phyloP scores from a whole-genome alignment of 176 grass and related monocot species.

The Avena insularis region DNA sequence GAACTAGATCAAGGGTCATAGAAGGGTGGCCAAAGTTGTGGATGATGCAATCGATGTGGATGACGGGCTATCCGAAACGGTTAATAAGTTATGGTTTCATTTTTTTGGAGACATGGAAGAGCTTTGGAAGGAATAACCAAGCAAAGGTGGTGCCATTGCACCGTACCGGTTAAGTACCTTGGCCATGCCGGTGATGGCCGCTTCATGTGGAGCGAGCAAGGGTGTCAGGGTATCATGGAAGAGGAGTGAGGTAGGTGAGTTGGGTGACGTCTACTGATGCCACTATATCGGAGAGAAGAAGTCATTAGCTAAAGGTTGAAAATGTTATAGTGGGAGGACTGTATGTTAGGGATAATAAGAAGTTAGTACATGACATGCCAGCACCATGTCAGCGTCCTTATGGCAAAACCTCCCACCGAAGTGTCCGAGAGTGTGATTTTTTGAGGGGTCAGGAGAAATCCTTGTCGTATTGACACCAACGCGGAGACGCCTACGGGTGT shows the following conservation, averaged over 20 bases:
- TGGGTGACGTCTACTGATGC: too few relatives aligned
- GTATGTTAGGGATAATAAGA: too few relatives aligned
- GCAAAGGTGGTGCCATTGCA: not conserved
- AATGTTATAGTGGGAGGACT: too few relatives aligned
- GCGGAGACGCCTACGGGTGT: too few relatives aligned
- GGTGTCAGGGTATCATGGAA: not conserved
- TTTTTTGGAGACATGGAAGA: not conserved
- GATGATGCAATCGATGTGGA: not conserved
- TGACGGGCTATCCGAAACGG: not conserved
- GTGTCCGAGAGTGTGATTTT: too few relatives aligned
- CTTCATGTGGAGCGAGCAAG: not conserved
- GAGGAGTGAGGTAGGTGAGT: too few relatives aligned
- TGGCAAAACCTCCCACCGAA: not conserved
- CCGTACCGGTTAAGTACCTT: not conserved
- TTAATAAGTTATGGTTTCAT: not conserved
- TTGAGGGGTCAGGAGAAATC: too few relatives aligned
- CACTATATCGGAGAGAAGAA: too few relatives aligned
- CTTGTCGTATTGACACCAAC: too few relatives aligned
- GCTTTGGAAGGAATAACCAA: not conserved
- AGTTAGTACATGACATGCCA: too few relatives aligned
- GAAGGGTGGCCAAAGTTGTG: not conserved
- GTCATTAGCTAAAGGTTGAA: too few relatives aligned
- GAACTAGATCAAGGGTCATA: not conserved
- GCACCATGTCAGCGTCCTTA: too few relatives aligned
- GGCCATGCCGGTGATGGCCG: not conserved